Conservation (phyloP, 306 rosid species). For the Sicyos baderoa region DNA sequence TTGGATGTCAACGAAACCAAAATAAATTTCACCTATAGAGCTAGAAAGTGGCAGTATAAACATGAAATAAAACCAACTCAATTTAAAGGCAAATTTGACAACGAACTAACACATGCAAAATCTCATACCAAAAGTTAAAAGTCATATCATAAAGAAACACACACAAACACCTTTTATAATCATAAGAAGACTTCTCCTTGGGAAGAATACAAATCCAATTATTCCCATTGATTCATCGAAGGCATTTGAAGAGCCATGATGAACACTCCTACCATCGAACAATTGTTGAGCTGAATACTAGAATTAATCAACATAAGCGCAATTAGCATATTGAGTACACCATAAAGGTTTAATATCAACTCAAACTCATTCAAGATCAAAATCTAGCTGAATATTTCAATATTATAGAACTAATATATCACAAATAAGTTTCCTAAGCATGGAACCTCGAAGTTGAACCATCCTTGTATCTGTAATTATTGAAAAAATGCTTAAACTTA, state of each 20-base stretch:
- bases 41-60: background rate
- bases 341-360: background rate
- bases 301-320: background rate
- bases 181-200: background rate
- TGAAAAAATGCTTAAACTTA: background rate
- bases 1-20: background rate
- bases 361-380: too few species aligned
- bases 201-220: background rate
- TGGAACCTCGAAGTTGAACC: conserved; percentile 49
- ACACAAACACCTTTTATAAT: background rate
- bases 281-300: background rate
- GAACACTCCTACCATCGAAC: background rate
- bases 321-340: background rate
- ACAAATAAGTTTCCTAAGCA: conserved; percentile 32
- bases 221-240: background rate
- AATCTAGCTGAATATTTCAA: background rate
- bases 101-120: background rate
- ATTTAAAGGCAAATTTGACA: background rate
- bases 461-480: conserved; percentile 62
- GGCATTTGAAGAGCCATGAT: background rate
- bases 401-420: background rate
- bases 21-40: background rate
- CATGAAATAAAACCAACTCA: background rate
- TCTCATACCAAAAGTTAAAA: too few species aligned
- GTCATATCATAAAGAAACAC: background rate